Evolutionary conservation across 179 eudicot species (phyloP).

Genomic region (Drosera spatulata): DNA sequence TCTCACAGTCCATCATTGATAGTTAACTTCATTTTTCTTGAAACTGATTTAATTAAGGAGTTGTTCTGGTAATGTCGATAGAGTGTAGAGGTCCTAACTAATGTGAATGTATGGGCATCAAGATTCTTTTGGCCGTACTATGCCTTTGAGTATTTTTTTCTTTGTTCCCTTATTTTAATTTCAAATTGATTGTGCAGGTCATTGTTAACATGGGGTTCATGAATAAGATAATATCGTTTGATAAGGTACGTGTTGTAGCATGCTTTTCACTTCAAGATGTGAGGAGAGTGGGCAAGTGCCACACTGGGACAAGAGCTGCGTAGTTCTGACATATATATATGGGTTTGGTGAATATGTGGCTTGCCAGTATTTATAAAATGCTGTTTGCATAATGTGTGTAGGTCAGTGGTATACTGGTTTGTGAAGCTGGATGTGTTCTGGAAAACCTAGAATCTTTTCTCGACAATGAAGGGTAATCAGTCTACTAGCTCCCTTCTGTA

Average conservation of each 20-base stretch:
- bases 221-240: slow-evolving; percentile 71
- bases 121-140: not conserved
- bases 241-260: slow-evolving; percentile 43
- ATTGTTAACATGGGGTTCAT: slow-evolving; percentile 58
- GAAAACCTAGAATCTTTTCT: slow-evolving; percentile 81
- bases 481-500: not conserved
- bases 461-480: slow-evolving; percentile 72
- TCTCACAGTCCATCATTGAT: too few species aligned
- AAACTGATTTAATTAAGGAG: too few species aligned
- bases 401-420: slow-evolving; percentile 92
- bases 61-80: too few species aligned
- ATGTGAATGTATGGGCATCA: too few species aligned
- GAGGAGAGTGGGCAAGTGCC: not conserved
- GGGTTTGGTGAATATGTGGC: not conserved
- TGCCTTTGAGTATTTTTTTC: not conserved
- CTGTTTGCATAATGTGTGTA: slow-evolving; percentile 11
- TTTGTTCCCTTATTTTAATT: not conserved
- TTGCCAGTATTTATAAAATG: not conserved
- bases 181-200: slow-evolving; percentile 33
- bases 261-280: not conserved
- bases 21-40: too few species aligned
- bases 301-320: not conserved
- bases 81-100: too few species aligned
- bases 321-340: not conserved
- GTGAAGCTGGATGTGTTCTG: slow-evolving; percentile 99